Base-by-base conservation (phyloP, 345 rosid genomes). In the Eutrema heterophyllum region DNA sequence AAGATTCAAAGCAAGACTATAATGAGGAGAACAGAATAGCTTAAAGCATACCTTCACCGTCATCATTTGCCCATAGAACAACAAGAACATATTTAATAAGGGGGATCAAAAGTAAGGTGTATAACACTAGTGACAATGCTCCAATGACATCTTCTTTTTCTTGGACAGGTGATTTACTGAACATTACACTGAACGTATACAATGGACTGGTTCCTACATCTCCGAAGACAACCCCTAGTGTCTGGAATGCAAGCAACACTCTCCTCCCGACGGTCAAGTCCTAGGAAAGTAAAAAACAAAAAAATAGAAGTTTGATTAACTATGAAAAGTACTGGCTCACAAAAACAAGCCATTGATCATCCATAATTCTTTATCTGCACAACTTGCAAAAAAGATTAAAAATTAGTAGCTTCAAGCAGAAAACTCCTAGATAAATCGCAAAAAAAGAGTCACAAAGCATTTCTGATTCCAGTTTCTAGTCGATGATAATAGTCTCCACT, bases 201-300 rank as follows among this genome's bases (percentile, higher is more conserved):
- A 96, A 81, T 6, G 98, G 99, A 83, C 99, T 96, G 54, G 93
- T 96, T 67, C 99, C 99, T 74, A 96, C 99, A 69, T 92, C 99
- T 67, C 99, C 99, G 78, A 96, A 96, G 35, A 92, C 98, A 80
- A 92, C 89, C 46, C 98, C 97, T 70, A 92, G 89, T 50, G 97
- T 96, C 81, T 96, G 99, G 77, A 86, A 90, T 32, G 95, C 93
- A 67, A 96, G 90, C 35, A 87, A 73, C 74, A 96, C 79, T 78
- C 73, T 90, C 89, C 84, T 96, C 61, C 98, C 89, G 0, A 88
- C 53, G 36, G 86, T 84, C 75, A 86, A 83, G 44, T 88, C 98
- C 99, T 96, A 89, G 45, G 50, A 64, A 65, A 32, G 24, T 32
- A 67, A 82, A 32, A 70, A 61, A n/a, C 53, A 29, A 10, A 48